Conservation (phyloP, 164 flowering plant species). For the Berberis thunbergii region DNA sequence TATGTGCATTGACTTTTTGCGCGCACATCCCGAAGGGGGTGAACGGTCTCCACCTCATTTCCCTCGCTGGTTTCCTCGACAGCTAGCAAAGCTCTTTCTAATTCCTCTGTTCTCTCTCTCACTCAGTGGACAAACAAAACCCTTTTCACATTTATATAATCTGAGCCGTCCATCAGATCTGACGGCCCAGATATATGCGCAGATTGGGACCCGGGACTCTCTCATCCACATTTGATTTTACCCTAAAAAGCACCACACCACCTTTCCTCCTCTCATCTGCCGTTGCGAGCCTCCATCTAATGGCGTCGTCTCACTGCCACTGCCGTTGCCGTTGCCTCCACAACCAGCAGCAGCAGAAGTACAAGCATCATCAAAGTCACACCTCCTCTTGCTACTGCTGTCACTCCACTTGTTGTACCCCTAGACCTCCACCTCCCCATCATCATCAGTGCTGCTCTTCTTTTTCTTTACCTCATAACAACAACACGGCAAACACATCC, state of each 20-base stretch:
- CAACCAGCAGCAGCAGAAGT: background rate
- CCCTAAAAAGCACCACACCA: background rate
- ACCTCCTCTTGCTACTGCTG: constrained; percentile 9
- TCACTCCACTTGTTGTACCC: constrained; percentile 7
- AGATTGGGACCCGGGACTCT: too few relatives aligned
- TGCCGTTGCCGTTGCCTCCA: constrained; percentile 15
- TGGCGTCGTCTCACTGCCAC: constrained; percentile 44
- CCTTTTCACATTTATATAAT: too few relatives aligned
- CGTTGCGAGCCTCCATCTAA: constrained; percentile 4
- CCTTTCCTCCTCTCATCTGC: background rate
- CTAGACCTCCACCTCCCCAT: background rate
- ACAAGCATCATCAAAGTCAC: background rate
- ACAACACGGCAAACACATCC: constrained; percentile 18
- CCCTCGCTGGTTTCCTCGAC: too few relatives aligned
- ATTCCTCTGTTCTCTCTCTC: too few relatives aligned
- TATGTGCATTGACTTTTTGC: too few relatives aligned
- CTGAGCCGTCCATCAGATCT: too few relatives aligned
- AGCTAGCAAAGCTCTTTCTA: too few relatives aligned
- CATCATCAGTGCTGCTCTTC: constrained; percentile 1
- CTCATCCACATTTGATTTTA: too few relatives aligned
- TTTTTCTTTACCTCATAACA: constrained; percentile 10
- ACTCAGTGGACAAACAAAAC: too few relatives aligned
- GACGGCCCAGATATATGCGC: too few relatives aligned
- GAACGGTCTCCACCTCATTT: too few relatives aligned
- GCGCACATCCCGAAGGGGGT: too few relatives aligned